Base-by-base conservation (phyloP, 1,139 yeast genomes). In the Nakaseomyces delphensis region DNA sequence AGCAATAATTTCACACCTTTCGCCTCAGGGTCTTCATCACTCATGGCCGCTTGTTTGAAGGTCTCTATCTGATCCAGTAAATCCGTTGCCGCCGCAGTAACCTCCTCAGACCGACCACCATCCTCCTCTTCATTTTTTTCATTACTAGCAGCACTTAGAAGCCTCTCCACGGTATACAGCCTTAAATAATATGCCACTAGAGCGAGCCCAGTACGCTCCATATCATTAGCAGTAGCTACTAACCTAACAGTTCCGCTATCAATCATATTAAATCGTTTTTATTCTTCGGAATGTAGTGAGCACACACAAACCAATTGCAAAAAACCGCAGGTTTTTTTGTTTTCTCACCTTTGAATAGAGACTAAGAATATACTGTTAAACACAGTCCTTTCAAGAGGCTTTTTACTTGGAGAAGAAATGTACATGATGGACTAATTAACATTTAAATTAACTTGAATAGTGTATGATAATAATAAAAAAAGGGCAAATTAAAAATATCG, bases 171-270 rank as follows among this genome's bases (percentile, higher is more conserved):
- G 2, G 51, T 51, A 41, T 54, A 57, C 27, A 60, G 43, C 42
- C 56, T 47, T 40, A 59, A 30, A 43, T 60, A 59, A 37, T 60
- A 60, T n/a, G 57, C 51, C 10, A 59, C 47, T 10, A 57, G 49
- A 3, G 44, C 49, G 30, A 56, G 32, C 7, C 57, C 57, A 14
- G 50, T 48, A 9, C 38, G 40, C 36, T 54, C 58, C 37, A 56
- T 53, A 42, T 56, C 59, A 3, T 40, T 39, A n/a, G 56, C 52
- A 1, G 57, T 55, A 11, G 46, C 39, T 4, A 48, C 37, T 16
- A 53, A 16, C 30, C 60, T 39, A 11, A 20, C 29, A 11, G 42
- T 28, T 2, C 32, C 31, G 27, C 23, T 25, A n/a, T 36, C 39
- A 13, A 35, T 31, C 37, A 33, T 33, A n/a, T n/a, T n/a, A n/a